A percentile compares a stretch with the other conserved stretches of the same genome.
These are phyloP conservation scores for Coemansia sp. DNA, from an alignment of 192 early-diverging fungal genomes.

Conservation along the genomic window DNA sequence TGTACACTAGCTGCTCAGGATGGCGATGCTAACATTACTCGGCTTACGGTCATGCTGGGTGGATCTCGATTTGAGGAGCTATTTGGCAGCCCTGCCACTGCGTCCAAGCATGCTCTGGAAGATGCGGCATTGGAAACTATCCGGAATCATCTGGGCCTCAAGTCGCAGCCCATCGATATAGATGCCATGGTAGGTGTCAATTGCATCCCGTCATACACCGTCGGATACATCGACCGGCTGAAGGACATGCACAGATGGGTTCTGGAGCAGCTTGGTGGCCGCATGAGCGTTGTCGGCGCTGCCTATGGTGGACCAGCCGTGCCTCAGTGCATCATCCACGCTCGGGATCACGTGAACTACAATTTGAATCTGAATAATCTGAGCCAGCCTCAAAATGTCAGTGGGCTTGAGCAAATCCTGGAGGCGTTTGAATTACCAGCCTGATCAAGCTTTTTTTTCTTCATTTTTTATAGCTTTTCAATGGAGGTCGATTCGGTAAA, in stretches of 20 bases:
- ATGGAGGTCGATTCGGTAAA: slow-evolving; percentile 21
- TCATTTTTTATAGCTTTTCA: not conserved
- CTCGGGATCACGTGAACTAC: slow-evolving; percentile 59
- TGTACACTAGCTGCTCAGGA: slow-evolving; percentile 69
- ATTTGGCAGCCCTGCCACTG: slow-evolving; percentile 47
- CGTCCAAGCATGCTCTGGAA: slow-evolving; percentile 16
- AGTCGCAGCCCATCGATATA: slow-evolving; percentile 43
- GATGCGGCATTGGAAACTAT: slow-evolving; percentile 59
- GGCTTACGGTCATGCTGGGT: slow-evolving; percentile 90
- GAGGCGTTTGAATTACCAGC: slow-evolving; percentile 13
- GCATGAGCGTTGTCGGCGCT: slow-evolving; percentile 72
- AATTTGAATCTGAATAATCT: slow-evolving; percentile 51
- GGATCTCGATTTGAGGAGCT: slow-evolving; percentile 67
- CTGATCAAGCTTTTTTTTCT: slow-evolving; percentile 5
- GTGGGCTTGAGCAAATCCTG: slow-evolving; percentile 44
- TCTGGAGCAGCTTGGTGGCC: slow-evolving; percentile 49
- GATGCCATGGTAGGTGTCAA: slow-evolving; percentile 60
- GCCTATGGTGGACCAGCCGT: slow-evolving; percentile 83
- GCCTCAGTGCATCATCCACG: slow-evolving; percentile 74
- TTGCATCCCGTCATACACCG: slow-evolving; percentile 88
- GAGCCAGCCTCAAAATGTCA: slow-evolving; percentile 25
- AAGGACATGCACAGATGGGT: slow-evolving; percentile 61
- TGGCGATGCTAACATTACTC: slow-evolving; percentile 19
- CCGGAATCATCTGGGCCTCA: slow-evolving; percentile 60
- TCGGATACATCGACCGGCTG: slow-evolving; percentile 75